Evolutionary conservation across 2,329 filamentous ascomycete species (phyloP).

Genomic region (Hawksworthiomyces lignivorus): DNA sequence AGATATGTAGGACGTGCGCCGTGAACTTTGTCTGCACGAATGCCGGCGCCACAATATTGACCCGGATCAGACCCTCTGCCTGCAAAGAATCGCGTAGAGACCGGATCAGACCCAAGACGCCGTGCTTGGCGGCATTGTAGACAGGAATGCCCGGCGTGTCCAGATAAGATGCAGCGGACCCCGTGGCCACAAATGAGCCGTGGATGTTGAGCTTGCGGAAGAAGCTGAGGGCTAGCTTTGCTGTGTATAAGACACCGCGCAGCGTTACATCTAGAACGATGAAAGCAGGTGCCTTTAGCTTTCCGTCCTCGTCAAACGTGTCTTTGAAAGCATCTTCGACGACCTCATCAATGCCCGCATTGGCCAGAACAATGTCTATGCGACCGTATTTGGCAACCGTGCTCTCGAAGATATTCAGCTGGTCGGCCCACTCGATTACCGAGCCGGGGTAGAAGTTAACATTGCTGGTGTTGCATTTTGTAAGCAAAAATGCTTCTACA

Average conservation of each 20-base stretch:
- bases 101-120: conserved; percentile 3
- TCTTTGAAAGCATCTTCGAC: conserved; percentile 2
- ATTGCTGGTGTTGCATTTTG: background rate
- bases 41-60: conserved; percentile 8
- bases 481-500: no score
- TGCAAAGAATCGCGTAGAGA: conserved; percentile 23
- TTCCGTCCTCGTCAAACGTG: background rate
- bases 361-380: conserved; percentile 6
- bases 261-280: conserved; percentile 4
- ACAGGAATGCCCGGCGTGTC: conserved; percentile 3
- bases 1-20: conserved; percentile 34
- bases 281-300: conserved; percentile 1
- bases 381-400: conserved; percentile 1
- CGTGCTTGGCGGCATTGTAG: conserved; percentile 8
- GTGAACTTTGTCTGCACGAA: conserved; percentile 35
- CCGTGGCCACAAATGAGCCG: conserved; percentile 3
- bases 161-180: conserved; percentile 6
- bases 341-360: conserved; percentile 7
- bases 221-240: conserved; percentile 3
- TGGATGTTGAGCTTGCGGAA: background rate
- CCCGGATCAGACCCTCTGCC: conserved; percentile 17
- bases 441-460: conserved; percentile 6
- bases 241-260: conserved; percentile 1
- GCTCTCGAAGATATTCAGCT: conserved; percentile 4
- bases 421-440: conserved; percentile 4